These are phyloP conservation scores for Schizochytrium sp. DNA, from an alignment of 108 stramenopile species.

Conservation along the genomic window DNA sequence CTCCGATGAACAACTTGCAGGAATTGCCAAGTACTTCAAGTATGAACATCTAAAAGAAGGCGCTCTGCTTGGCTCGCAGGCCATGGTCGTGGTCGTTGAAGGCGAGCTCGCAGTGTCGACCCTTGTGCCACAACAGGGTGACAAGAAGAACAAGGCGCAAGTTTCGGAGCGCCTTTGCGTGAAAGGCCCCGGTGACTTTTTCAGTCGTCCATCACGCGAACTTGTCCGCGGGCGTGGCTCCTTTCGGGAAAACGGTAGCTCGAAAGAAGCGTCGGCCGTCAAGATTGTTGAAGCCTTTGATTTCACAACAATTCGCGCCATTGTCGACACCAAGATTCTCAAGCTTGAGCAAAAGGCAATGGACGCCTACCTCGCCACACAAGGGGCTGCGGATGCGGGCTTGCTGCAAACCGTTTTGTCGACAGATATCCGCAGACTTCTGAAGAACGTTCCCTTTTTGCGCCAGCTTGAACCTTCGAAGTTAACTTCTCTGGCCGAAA, in stretches of 20 bases:
- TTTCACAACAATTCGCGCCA: neutral
- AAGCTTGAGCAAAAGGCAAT: neutral
- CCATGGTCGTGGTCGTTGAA: neutral
- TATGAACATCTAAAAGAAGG: neutral
- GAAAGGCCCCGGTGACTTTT: neutral
- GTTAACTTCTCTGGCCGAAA: neutral
- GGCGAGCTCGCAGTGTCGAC: slow-evolving; percentile 7
- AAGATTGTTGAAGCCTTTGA: neutral
- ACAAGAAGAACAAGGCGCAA: neutral
- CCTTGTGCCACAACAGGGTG: neutral
- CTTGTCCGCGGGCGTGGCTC: neutral
- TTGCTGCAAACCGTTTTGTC: neutral
- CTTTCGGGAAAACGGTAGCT: neutral
- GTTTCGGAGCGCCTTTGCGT: neutral
- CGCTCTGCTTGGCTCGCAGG: neutral
- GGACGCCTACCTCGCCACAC: neutral
- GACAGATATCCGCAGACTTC: neutral
- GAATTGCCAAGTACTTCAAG: neutral
- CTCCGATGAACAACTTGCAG: neutral
- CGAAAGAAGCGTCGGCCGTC: neutral
- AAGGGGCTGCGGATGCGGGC: neutral
- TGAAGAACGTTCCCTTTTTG: neutral
- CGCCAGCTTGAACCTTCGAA: neutral
- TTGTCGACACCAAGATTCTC: neutral
- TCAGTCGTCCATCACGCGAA: neutral